Evolutionary conservation across 169 alveolate genomes (phyloP), one percentile per base, ranked within the genome.

Genomic region (Sarcocystis neurona): DNA sequence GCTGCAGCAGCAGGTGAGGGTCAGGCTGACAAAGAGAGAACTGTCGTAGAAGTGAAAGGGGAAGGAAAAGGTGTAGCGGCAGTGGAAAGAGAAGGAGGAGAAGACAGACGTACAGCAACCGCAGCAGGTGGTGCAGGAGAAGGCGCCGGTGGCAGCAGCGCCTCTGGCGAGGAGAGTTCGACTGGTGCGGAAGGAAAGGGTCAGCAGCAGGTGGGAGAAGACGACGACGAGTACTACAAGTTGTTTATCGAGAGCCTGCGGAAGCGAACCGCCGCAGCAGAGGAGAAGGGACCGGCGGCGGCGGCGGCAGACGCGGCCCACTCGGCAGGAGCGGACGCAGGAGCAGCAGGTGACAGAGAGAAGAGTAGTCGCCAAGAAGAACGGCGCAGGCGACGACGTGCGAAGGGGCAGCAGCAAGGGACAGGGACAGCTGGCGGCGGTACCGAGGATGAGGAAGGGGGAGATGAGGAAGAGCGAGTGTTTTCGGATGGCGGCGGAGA

Each of bases 181-280:
- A 39, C 56, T 39, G 82, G 43, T 0, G 60, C 53, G 1, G 68
- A 41, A 0, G 68, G 34, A 2, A 84, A 72, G n/a, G 53, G 46
- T 63, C 60, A 53, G 87, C 60, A 44, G 87, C 89, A 79, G 78
- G 77, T 30, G 58, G 78, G 79, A 46, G 82, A 80, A 18, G 89
- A 88, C 70, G 92, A 88, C 39, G 92, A 80, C 39, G 66, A 60
- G 68, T 88, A 88, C 63, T 86, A 88, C 68, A 77, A 77, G 60
- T 58, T 79, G 79, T 88, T 88, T 27, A 79, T 88, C 46, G 89
- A 79, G 68, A 60, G 66, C 53, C 4, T 88, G 88, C 72, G 84
- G 85, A 87, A 79, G 66, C 34, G 41, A 53, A 72, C 34, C 39
- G 58, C 34, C 34, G 82, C 34, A 39, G 82, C 50, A 39, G n/a